Base-by-base conservation (phyloP, 352 stramenopile genomes). In the Thalassiosira livingstoniorum region DNA sequence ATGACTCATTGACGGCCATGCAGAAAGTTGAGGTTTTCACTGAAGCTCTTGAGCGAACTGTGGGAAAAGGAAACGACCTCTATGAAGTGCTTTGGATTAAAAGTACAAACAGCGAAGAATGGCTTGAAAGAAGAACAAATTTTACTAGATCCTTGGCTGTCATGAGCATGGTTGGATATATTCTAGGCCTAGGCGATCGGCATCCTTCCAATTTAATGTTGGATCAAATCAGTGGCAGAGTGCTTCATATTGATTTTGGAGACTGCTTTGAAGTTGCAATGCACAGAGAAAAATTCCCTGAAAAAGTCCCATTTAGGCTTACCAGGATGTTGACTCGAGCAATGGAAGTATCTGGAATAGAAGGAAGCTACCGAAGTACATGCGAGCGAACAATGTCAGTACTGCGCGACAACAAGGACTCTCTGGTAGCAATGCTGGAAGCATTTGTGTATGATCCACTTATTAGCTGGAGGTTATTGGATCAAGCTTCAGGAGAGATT, bases 151-250 rank as follows among this genome's bases (percentile, higher is more conserved):
- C 96, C 35, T 88, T 99, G 42, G 98, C 98, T 1, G 97, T 99
- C 5, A 99, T 99, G 97, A 98, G 95, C 39, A 99, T 99, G 95
- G 98, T 99, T 29, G 98, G 98, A 10, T 99, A 99, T 84, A 99
- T 99, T 69, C 88, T 99, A 68, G 98, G 98, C 4, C 94, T 99
- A 29, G 98, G 98, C 2, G 98, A 99, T 92, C 92, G 98, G 7
- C 98, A 99, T 90, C 97, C 97, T n/a, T 98, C 94, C 13, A 99
- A 99, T 86, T 88, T 99, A 18, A 99, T 99, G 98, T 87, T 99
- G 0, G 97, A 99, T 89, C 93, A 98, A 43, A 94, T 98, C 60
- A 99, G 96, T n/a, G 97, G 97, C 29, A 98, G 98, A 89, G 88
- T 99, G 45, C 90, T 99, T 25, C 98, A 99, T 86, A 95, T 96